Percentiles rank a stretch among this genome's conserved stretches.
Evolutionary conservation across 306 rosid genomes (phyloP).

Genomic region (Astragalus membranaceus): DNA sequence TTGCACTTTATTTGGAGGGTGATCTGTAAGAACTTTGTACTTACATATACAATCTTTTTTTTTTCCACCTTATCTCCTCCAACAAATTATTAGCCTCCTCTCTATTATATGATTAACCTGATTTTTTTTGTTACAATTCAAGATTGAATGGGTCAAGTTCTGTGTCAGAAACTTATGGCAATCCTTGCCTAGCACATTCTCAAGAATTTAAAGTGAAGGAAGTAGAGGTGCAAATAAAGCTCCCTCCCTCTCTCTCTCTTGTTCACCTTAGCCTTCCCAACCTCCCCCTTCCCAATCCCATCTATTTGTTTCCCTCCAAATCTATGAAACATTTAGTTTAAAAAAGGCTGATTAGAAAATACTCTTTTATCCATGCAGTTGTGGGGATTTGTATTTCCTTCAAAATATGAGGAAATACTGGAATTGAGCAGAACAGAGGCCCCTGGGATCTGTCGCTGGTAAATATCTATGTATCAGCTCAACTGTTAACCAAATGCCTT

Average conservation of each 20-base stretch:
- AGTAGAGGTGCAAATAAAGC: constrained; percentile 56
- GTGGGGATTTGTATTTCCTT: constrained; percentile 88
- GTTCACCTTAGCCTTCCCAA: not conserved
- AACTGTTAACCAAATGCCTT: not conserved
- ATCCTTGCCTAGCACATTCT: constrained; percentile 86
- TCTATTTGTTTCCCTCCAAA: constrained; percentile 6
- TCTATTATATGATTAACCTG: constrained; percentile 10
- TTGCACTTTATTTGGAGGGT: constrained; percentile 80
- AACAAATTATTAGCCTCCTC: not conserved
- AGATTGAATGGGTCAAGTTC: constrained; percentile 92
- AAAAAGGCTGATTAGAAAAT: not conserved
- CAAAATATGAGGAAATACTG: constrained; percentile 70
- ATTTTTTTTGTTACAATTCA: not conserved
- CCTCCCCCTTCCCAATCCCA: not conserved
- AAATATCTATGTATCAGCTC: constrained; percentile 13
- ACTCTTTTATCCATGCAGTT: constrained; percentile 46
- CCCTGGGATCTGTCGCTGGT: constrained; percentile 90
- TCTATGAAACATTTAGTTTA: not conserved
- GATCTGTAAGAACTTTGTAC: constrained; percentile 65
- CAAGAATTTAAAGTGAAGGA: constrained; percentile 84
- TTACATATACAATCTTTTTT: not conserved
- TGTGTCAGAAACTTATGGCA: constrained; percentile 74
- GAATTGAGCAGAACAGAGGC: constrained; percentile 62
- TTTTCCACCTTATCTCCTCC: not conserved
- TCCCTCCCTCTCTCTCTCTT: not conserved